These are phyloP conservation scores for Mycena polygramma DNA, from an alignment of 768 basidiomycete genomes.

Conservation along the genomic window DNA sequence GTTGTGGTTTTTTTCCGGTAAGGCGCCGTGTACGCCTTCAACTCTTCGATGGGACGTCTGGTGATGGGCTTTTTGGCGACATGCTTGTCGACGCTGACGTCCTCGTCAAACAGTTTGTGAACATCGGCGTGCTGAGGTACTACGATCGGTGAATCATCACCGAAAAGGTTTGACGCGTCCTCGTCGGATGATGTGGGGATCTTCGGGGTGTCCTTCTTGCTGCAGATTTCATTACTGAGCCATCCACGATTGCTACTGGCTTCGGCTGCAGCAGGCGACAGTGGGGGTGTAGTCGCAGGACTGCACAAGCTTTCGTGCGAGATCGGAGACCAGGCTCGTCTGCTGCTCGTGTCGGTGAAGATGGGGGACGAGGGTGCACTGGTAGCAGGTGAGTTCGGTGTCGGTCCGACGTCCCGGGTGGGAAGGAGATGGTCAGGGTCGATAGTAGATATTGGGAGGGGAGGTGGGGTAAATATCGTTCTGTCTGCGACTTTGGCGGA, in stretches of 20 bases:
- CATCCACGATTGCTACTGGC: background rate
- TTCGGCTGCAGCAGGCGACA: background rate
- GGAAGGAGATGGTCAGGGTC: background rate
- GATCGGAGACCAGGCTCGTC: slow-evolving; percentile 2
- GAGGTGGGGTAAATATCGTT: slow-evolving; percentile 1
- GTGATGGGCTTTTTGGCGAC: background rate
- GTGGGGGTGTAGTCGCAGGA: slow-evolving; percentile 6
- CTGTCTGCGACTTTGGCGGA: background rate
- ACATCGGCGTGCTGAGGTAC: background rate
- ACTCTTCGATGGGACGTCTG: background rate
- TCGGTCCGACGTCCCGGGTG: background rate
- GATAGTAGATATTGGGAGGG: background rate
- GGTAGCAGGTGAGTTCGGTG: slow-evolving; percentile 6
- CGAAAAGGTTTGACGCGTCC: too few species aligned
- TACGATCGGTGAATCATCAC: background rate
- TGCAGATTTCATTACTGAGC: too few species aligned
- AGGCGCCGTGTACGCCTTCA: background rate
- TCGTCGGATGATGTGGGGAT: too few species aligned
- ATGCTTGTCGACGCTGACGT: background rate
- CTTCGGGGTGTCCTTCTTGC: too few species aligned
- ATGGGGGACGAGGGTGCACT: background rate
- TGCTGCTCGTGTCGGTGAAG: background rate
- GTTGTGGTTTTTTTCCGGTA: background rate
- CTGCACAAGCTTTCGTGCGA: background rate
- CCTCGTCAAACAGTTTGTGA: background rate